Base-by-base conservation (phyloP, 108 stramenopile genomes). In the Discostella pseudostelligera region DNA sequence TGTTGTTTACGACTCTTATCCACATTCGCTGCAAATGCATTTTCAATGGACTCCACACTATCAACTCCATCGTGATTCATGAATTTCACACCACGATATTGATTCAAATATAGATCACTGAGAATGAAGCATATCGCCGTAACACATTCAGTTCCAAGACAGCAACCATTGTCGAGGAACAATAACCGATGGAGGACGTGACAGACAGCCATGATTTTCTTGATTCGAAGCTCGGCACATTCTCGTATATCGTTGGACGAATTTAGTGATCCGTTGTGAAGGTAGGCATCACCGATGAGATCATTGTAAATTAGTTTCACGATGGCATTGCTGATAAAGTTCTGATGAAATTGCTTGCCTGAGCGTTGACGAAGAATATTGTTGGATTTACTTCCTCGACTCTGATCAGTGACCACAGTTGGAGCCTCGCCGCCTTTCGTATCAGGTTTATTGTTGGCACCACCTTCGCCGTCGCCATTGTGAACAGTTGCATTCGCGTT, bases 141-240 rank as follows among this genome's bases (percentile, higher is more conserved):
- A 5, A 70, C 64, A n/a, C 46, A 65, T 39, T 69, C 68, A 17
- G 68, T 70, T 17, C 67, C 76, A 48, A 69, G 28, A 37, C 37
- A 70, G 51, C 67, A 65, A 28, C 50, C 47, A 26, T 55, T 49
- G 59, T 77, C 76, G 16, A 70, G 62, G 29, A 70, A 69, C 22
- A 77, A 45, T 6, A 77, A 48, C 32, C 76, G 76, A 59, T 77
- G 76, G 13, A 77, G 35, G 50, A 77, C 63, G 39, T 77, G 76
- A 42, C 76, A 77, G 9, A 69, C 56, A 7, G 69, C 62, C 68
- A 77, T 60, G 32, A 77, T 48, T 29, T 61, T 67, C 46, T 70
- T 63, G 24, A 66, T 66, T 1, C 60, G 39, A 28, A 37, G 54
- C 32, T n/a, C 55, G 32, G 44, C 46, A 29, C 37, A 22, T 60